Base-by-base conservation (phyloP, 1,139 yeast genomes). In the Candida neerlandica region DNA sequence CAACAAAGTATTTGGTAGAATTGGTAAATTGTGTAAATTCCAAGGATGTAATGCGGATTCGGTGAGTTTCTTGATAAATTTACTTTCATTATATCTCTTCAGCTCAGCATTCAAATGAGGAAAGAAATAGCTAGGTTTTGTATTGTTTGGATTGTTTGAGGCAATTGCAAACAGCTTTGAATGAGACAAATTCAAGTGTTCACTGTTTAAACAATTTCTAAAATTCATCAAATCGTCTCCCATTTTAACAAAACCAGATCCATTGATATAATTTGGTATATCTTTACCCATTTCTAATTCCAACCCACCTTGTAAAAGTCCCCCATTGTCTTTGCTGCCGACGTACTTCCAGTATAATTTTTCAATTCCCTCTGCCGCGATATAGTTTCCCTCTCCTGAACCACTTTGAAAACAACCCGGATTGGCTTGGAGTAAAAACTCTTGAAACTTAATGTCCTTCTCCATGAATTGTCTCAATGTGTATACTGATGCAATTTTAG, bases 11-110 rank as follows among this genome's bases (percentile, higher is more conserved):
- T 81, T 73, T 14, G 83, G 82, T 44, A 76, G 68, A 4, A 78
- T 64, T 0, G 95, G 84, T 14, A 89, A 53, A 58, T 86, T 85
- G 54, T 84, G 82, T 47, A 88, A 67, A 59, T 87, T 87, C 95
- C 96, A 90, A 0, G 87, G 85, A 55, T 75, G 71, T 18, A 75
- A 60, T 1, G 73, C 60, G 5, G 68, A 55, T 29, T 61, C 57
- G 12, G 62, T 52, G n/a, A 60, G 50, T 23, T 56, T 57, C 16
- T 59, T 51, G 16, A 64, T 63, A 44, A 64, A 65, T 11, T 61
- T 62, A 5, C 46, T 47, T 4, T 66, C 58, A 47, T 65, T 66
- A 47, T 57, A 63, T 41, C 59, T 50, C 43, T 46, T 41, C 44
- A 46, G 47, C 32, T 50, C 53, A 18, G 41, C 18, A 37, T 32